Base-by-base conservation (phyloP, 106 monocot genomes). In the Posidonia australis region DNA sequence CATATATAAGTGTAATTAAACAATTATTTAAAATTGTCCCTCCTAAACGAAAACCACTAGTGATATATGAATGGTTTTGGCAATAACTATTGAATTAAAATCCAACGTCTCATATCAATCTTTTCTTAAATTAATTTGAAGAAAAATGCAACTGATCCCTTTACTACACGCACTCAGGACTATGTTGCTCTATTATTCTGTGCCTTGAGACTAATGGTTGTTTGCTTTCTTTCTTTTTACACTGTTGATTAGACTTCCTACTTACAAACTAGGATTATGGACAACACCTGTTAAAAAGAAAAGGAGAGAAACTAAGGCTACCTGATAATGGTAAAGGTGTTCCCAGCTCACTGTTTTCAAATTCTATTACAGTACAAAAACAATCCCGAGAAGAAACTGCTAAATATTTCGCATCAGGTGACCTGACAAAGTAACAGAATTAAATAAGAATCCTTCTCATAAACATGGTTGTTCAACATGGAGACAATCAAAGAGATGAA, bases 351-450 rank as follows among this genome's bases (percentile, higher is more conserved):
- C 89, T 67, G 46, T 79, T 71, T 72, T 94, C 90, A 77, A 94
- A 94, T 62, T 94, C 84, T 59, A 94, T 31, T 64, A 94, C 31
- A 54, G 90, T 90, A 51, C 94, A 94, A 57, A 80, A 94, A 12
- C 86, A 86, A 82, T 94, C 94, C 63, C 78, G 70, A 54, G 94
- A 94, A 20, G 94, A 86, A 62, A 84, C 54, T 27, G 89, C 84
- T 48, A 94, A 70, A 77, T 84, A 81, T 76, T 77, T 86, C 55
- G 84, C 94, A 84, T 86, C 78, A 54, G 70, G 43, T 9, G 94
- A 83, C 93, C 93, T 93, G 63, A 49, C n/a, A 62, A 21, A 21
- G 30, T 10, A 44, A 26, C 52, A 72, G 0, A 52, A 61, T 9
- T 21, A 70, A 19, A 41, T 20, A 47, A 48, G n/a, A n/a, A n/a